Evolutionary conservation across 352 stramenopile genomes (phyloP), one percentile per base, ranked within the genome.

Genomic region (Detonula confervacea): DNA sequence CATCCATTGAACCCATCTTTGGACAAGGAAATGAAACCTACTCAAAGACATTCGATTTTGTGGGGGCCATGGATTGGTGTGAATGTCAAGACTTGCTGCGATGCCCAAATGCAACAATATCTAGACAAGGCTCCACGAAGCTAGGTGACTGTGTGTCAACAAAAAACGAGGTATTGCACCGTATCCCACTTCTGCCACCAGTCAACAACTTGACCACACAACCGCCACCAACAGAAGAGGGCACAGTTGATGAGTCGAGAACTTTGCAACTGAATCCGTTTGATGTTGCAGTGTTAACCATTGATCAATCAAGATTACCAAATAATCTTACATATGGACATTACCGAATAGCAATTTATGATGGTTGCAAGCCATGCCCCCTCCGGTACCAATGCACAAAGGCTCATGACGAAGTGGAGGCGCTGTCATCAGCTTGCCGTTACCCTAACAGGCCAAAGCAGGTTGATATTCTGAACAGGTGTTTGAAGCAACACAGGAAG

Each of bases 311-410:
- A 3, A 76, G 85, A 4, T 71, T 99, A 9, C 84, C 88, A 12
- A 91, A 87, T 14, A 99, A 99, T 76, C 89, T 98, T 62, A 98
- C 96, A 1, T 99, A 98, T 88, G 94, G 94, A 27, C 95, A 99
- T 86, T 99, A 98, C 83, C 87, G 96, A 82, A 90, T 98, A 37
- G 95, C 92, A 0, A 91, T 98, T 0, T 99, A 98, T 80, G 86
- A 95, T 42, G 91, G 97, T 83, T 99, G 97, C 82, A 98, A 96
- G 66, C 97, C 96, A 22, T 99, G 97, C 79, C 96, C 96, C 0
- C 88, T 96, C 0, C 90, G 92, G 16, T 98, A 98, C 83, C 86
- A 91, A 30, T 98, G 96, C 81, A 83, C 96, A 47, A 75, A 76
- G 42, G 29, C 24, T 87, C 14, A 27, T 9, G 29, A 18, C 1